These are phyloP conservation scores for Tilletia horrida DNA, from an alignment of 1,284 basidiomycete genomes.

Conservation along the genomic window DNA sequence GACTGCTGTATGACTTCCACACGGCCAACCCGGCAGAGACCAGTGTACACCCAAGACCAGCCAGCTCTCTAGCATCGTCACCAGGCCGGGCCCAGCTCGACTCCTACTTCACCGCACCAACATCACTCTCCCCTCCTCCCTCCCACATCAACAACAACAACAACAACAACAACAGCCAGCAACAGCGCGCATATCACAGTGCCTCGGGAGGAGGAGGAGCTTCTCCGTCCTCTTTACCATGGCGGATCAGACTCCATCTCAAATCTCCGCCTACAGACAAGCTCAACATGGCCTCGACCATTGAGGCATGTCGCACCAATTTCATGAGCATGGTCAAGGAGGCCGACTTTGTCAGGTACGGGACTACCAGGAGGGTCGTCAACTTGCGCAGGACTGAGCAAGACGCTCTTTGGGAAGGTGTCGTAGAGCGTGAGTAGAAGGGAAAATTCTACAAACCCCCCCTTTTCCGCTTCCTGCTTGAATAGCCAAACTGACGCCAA, in stretches of 20 bases:
- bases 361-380: constrained; percentile 41
- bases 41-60: constrained; percentile 18
- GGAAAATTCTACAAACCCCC: too few relatives aligned
- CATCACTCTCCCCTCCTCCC: background rate
- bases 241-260: constrained; percentile 37
- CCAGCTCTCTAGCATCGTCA: background rate
- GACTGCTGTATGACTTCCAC: constrained; percentile 43
- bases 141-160: background rate
- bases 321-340: constrained; percentile 51
- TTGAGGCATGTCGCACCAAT: constrained; percentile 35
- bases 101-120: constrained; percentile 8
- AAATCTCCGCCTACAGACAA: constrained; percentile 38
- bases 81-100: constrained; percentile 5
- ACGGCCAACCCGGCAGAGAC: constrained; percentile 32
- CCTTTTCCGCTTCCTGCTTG: background rate
- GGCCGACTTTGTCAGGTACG: constrained; percentile 48
- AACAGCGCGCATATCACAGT: too few relatives aligned
- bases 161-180: background rate
- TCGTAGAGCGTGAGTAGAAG: constrained; percentile 27
- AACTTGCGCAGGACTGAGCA: constrained; percentile 44
- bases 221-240: constrained; percentile 26
- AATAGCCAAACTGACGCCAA: background rate
- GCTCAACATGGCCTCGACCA: constrained; percentile 27
- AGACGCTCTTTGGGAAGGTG: constrained; percentile 45
- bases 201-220: background rate